phyloP scores from a whole-genome alignment of 2,329 filamentous ascomycete genomes.

The Trichoderma asperellum region DNA sequence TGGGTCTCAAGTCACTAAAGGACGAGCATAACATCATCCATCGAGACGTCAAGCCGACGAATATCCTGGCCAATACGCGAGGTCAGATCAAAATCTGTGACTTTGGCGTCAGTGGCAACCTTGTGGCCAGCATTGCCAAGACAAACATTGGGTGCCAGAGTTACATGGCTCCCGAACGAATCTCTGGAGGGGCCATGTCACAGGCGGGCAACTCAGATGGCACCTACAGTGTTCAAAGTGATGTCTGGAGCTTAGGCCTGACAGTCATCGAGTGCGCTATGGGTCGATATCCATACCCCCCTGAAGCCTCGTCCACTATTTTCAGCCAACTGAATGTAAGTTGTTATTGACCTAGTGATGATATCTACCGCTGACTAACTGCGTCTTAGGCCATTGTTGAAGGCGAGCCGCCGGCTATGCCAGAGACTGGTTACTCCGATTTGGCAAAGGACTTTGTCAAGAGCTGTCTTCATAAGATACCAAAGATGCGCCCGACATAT shows the following conservation, averaged over 20 bases:
- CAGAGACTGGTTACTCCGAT: conserved; percentile 75
- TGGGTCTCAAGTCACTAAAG: conserved; percentile 90
- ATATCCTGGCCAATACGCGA: conserved; percentile 86
- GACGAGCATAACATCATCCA: conserved; percentile 99
- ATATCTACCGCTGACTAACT: conserved; percentile 27
- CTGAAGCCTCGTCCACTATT: conserved; percentile 96
- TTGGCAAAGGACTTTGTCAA: conserved; percentile 84
- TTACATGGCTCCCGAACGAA: conserved; percentile 98
- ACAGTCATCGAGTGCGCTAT: conserved; percentile 96
- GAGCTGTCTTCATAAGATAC: conserved; percentile 89
- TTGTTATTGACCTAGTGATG: conserved; percentile 34
- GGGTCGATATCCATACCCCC: conserved; percentile 93
- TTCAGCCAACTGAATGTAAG: conserved; percentile 96
- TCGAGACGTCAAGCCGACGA: conserved; percentile 98
- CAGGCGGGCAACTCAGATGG: conserved; percentile 71
- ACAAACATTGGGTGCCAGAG: conserved; percentile 99
- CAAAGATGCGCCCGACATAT: conserved; percentile 91
- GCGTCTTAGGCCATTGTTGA: conserved; percentile 85
- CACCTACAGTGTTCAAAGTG: conserved; percentile 96
- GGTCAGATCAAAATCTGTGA: conserved; percentile 98
- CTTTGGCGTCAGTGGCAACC: conserved; percentile 94
- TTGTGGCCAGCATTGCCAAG: conserved; percentile 96
- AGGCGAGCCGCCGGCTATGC: conserved; percentile 89
- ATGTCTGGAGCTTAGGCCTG: conserved; percentile 94
- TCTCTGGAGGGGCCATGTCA: conserved; percentile 81